Percentiles rank a stretch among this genome's conserved stretches.
Conservation (phyloP, 495 filamentous ascomycete genomes). For the Penicillium simplicissimum region DNA sequence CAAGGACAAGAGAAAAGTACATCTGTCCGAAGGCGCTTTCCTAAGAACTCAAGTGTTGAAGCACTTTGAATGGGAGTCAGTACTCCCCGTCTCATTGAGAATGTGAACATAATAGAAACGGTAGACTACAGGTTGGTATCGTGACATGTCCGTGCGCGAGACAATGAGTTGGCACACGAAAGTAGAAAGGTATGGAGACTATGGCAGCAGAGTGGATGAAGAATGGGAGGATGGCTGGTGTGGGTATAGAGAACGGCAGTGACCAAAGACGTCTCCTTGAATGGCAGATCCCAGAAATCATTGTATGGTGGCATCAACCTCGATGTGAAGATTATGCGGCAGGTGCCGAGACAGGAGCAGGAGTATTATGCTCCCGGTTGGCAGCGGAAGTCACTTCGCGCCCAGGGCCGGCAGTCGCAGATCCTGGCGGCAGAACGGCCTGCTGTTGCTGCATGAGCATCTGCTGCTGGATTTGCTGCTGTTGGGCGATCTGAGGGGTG, state of each 20-base stretch:
- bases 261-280: slow-evolving; percentile 9
- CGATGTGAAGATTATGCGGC: slow-evolving; percentile 29
- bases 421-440: slow-evolving; percentile 41
- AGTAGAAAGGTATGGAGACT: slow-evolving; percentile 13
- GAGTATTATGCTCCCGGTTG: slow-evolving; percentile 18
- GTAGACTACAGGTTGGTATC: slow-evolving; percentile 27
- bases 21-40: too few species aligned
- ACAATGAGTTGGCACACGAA: slow-evolving; percentile 8
- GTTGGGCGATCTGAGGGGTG: slow-evolving; percentile 47
- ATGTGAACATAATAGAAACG: slow-evolving; percentile 9
- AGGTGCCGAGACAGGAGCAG: slow-evolving; percentile 29
- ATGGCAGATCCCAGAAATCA: slow-evolving; percentile 4
- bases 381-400: slow-evolving; percentile 28
- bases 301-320: slow-evolving; percentile 6
- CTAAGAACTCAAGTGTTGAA: background rate
- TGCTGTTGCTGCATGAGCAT: slow-evolving; percentile 40
- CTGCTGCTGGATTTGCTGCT: slow-evolving; percentile 49
- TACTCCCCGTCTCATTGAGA: slow-evolving; percentile 6
- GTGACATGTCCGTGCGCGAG: slow-evolving; percentile 17
- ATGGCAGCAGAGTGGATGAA: slow-evolving; percentile 6
- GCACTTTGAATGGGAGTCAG: background rate
- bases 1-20: too few species aligned
- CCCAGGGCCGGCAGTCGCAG: slow-evolving; percentile 43
- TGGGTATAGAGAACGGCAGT: slow-evolving; percentile 22
- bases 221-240: slow-evolving; percentile 6